phyloP scores from a whole-genome alignment of 2,329 filamentous ascomycete species.

The Mariannaea elegans region DNA sequence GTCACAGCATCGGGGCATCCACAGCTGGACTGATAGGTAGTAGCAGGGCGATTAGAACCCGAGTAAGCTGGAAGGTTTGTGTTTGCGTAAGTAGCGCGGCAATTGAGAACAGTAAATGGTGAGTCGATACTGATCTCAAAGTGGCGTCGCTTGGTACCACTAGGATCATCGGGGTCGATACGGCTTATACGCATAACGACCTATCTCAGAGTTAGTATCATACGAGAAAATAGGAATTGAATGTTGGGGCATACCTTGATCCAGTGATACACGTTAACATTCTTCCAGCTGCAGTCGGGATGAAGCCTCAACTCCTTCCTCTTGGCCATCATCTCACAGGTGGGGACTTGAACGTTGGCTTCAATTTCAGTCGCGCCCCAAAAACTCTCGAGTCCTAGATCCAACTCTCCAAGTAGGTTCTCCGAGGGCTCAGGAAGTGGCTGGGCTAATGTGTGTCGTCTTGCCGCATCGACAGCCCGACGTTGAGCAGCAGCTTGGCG shows the following conservation, averaged over 20 bases:
- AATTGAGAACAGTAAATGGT: constrained; percentile 91
- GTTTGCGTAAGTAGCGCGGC: constrained; percentile 91
- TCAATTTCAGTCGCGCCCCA: constrained; percentile 94
- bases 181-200: constrained; percentile 94
- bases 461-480: constrained; percentile 63
- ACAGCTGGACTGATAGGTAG: constrained; percentile 56
- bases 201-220: constrained; percentile 52
- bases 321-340: constrained; percentile 84
- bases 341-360: constrained; percentile 91
- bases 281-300: constrained; percentile 92
- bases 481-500: constrained; percentile 56
- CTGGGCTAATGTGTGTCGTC: constrained; percentile 49
- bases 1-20: constrained; percentile 64
- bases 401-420: constrained; percentile 84
- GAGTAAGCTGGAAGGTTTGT: constrained; percentile 84
- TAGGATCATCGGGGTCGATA: constrained; percentile 78
- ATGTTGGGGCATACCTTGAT: constrained; percentile 76
- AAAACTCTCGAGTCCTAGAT: constrained; percentile 73
- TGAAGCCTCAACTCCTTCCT: constrained; percentile 74
- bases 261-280: constrained; percentile 95
- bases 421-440: constrained; percentile 62
- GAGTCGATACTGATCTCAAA: constrained; percentile 98
- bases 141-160: constrained; percentile 77
- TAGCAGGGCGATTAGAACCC: constrained; percentile 59
- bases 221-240: neutral